Evolutionary conservation across 768 basidiomycete species (phyloP), one percentile per base, ranked within the genome.

Genomic region (Sporobolomyces pararoseus): DNA sequence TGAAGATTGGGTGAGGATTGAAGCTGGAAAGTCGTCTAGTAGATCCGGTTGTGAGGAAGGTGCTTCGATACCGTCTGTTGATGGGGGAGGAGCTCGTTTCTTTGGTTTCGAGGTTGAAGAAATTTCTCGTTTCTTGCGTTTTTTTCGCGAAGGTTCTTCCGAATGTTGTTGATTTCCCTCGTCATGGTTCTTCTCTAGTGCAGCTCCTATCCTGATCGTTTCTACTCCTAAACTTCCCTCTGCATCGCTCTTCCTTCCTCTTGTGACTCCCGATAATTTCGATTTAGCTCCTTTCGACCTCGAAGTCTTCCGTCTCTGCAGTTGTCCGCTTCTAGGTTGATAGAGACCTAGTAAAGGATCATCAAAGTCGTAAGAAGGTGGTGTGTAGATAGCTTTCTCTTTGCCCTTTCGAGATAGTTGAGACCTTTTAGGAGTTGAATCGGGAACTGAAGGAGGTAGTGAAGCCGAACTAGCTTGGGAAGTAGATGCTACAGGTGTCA

Each of bases 341-440:
- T 61, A 60, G 31, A 34, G 7, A 13, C 37, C 58, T 17, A 19
- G 37, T 9, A 21, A 17, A 1, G 1, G 39, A 21, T 31, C 35
- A 7, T 44, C 57, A 3, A 61, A 61, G 17, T 49, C 44, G 59
- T 61, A 61, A 9, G 31, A 19, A 10, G 59, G 59, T 6, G 46
- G 44, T 10, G 59, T 61, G 29, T 61, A 61, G 44, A 49, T 32
- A 7, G 46, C 59, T 14, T 35, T 32, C 32, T 61, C 59, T 34
- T 61, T 61, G 17, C 59, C 59, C 35, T 61, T 61, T 21, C 59
- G 46, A 5, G 59, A 61, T 10, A 35, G 59, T 44, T 29, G 58
- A 49, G 39, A 46, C 4, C 37, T n/a, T 27, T 4, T 16, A 9
- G 59, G 46, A 44, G 31, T 61, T 32, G 59, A 47, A 46, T 14